A percentile compares a stretch with the other conserved stretches of the same genome.
phyloP scores from a whole-genome alignment of 352 stramenopile genomes.

The Phytopythium ostracodes region DNA sequence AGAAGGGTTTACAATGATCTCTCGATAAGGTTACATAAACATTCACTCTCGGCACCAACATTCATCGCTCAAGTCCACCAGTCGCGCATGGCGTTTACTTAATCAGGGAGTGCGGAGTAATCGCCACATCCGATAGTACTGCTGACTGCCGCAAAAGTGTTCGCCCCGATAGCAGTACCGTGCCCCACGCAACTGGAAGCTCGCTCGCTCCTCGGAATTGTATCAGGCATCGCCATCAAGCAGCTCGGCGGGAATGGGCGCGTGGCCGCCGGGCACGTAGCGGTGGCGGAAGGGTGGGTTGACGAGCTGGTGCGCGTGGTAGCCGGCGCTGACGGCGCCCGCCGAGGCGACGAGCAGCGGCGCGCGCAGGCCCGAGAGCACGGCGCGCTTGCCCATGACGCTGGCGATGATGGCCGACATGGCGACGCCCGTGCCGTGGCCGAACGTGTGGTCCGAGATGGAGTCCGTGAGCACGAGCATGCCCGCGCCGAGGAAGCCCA shows the following conservation, averaged over 20 bases:
- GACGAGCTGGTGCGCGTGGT: constrained; percentile 65
- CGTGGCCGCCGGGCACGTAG: constrained; percentile 45
- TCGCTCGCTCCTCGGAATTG: no score
- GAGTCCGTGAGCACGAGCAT: constrained; percentile 63
- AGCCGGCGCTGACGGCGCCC: constrained; percentile 55
- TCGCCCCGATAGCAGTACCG: not conserved
- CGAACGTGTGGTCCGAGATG: constrained; percentile 71
- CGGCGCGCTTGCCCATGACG: constrained; percentile 50
- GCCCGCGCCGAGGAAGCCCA: constrained; percentile 63
- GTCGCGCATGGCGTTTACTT: not conserved
- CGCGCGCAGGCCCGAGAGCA: constrained; percentile 32
- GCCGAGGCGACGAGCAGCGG: constrained; percentile 42
- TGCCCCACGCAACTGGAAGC: not conserved
- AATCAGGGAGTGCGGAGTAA: not conserved
- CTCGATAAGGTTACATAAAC: not conserved
- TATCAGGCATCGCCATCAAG: not conserved
- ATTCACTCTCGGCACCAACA: not conserved
- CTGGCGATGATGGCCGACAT: constrained; percentile 69
- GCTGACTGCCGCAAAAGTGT: not conserved
- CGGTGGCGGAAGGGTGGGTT: constrained; percentile 50
- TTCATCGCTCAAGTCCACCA: no score
- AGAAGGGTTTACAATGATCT: not conserved
- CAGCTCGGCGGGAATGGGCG: constrained; percentile 19
- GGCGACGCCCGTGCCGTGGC: constrained; percentile 54
- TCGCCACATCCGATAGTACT: not conserved